These are phyloP conservation scores for Alloteropsis semialata DNA, from an alignment of 176 grass and related monocot species.

Conservation along the genomic window DNA sequence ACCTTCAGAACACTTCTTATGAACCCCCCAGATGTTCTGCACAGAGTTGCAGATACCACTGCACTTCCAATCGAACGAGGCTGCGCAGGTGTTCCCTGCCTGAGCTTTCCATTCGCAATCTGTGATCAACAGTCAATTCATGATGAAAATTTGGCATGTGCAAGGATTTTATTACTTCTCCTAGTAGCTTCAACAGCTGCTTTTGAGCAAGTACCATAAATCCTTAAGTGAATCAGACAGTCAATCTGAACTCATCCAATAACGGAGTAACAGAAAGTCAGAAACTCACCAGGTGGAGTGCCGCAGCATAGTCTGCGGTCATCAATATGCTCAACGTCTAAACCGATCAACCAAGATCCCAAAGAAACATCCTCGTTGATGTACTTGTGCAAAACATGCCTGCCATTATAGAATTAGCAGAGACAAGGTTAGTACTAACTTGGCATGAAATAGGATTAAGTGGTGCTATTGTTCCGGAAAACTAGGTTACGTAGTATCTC, in stretches of 20 bases:
- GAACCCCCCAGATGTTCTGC: conserved; percentile 72
- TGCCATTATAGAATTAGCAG: conserved; percentile 19
- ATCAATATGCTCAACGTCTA: conserved; percentile 95
- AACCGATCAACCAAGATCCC: conserved; percentile 77
- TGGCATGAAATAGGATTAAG: background rate
- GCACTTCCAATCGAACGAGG: conserved; percentile 87
- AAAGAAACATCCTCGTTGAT: conserved; percentile 91
- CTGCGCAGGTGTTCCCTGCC: conserved; percentile 68
- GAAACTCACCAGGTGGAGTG: conserved; percentile 64
- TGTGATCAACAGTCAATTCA: conserved; percentile 10
- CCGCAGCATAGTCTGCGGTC: conserved; percentile 78
- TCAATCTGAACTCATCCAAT: background rate
- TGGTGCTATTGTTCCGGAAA: background rate
- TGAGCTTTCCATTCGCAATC: conserved; percentile 95
- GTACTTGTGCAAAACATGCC: conserved; percentile 83
- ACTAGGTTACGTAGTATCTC: conserved; percentile 10
- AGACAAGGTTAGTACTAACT: background rate
- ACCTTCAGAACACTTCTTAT: conserved; percentile 67
- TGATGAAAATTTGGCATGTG: background rate
- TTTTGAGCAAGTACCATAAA: background rate
- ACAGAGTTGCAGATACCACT: conserved; percentile 85
- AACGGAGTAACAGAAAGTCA: background rate
- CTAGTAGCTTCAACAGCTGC: background rate
- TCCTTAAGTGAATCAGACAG: background rate
- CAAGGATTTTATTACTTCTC: background rate